Base-by-base conservation (phyloP, 768 basidiomycete species). In the Leccinum ochraceum region DNA sequence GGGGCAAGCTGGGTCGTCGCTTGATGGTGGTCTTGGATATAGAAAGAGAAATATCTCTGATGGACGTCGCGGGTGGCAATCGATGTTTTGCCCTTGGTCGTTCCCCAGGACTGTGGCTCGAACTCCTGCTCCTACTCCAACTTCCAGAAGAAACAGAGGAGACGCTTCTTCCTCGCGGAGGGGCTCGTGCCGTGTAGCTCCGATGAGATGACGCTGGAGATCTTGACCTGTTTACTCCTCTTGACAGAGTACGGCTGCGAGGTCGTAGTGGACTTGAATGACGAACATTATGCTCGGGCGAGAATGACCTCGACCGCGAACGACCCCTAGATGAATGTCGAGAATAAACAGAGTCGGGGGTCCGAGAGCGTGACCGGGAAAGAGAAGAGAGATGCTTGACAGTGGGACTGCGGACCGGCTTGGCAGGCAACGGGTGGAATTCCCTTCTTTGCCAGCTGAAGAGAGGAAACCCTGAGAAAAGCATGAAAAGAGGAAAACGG, bases 371-470 rank as follows among this genome's bases (percentile, higher is more conserved):
- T 28, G 89, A 81, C 59, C 73, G 73, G 8, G 79, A 85, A 36
- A 69, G 70, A 42, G 83, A 83, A 53, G 79, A 80, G 22, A 66
- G 78, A 57, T 74, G 79, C 62, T 82, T 76, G 57, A 75, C 67
- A 56, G 74, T 10, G 0, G 30, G 65, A 50, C 72, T 74, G 56
- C 71, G 70, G 60, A 69, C 66, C 66, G 60, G 74, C 59, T 73
- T 78, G 75, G 75, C 78, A 71, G 80, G 72, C 2, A 78, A 72
- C 3, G 73, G 71, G 51, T 78, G 72, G 49, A 72, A 71, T 48
- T 89, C 87, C 55, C 89, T 80, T 67, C 81, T 80, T 50, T 83
- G 85, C 89, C 89, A 91, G 67, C 89, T 92, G 65, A 9, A 65
- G 54, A 66, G 54, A 59, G 56, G 58, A 53, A 58, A 20, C 7